Percentiles rank a stretch among this genome's conserved stretches.
Evolutionary conservation across 2,329 filamentous ascomycete species (phyloP).

Genomic region (Lachnellula arida): DNA sequence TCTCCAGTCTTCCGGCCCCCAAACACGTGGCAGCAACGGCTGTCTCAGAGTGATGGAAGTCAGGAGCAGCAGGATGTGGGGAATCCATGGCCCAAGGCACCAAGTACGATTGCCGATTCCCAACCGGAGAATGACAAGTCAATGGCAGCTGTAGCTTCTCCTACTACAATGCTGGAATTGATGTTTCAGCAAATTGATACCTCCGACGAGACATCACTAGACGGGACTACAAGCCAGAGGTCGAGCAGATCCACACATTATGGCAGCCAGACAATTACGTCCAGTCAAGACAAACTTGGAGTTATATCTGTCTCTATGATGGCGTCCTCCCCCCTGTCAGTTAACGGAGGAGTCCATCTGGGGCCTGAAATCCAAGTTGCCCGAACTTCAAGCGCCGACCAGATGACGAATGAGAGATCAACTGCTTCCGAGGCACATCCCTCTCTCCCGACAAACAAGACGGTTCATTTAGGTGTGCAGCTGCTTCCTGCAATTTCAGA

Average conservation of each 20-base stretch:
- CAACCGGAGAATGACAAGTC: conserved; percentile 38
- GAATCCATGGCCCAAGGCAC: conserved; percentile 36
- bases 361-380: neutral
- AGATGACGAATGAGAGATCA: neutral
- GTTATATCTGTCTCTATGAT: neutral
- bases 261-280: neutral
- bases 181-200: conserved; percentile 39
- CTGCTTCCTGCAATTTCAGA: neutral
- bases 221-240: neutral
- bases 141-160: conserved; percentile 39
- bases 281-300: neutral
- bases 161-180: conserved; percentile 46
- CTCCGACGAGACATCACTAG: conserved; percentile 20
- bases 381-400: neutral
- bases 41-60: neutral
- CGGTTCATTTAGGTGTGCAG: no score
- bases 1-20: conserved; percentile 24
- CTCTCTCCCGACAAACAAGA: neutral
- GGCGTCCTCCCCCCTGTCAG: neutral
- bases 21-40: neutral
- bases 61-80: neutral
- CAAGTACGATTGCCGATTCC: conserved; percentile 52
- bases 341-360: neutral
- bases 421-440: neutral
- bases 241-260: neutral